Percentiles rank a stretch among this genome's conserved stretches.
Evolutionary conservation across 2,329 filamentous ascomycete species (phyloP).

Genomic region (Pseudocercospora eumusae): DNA sequence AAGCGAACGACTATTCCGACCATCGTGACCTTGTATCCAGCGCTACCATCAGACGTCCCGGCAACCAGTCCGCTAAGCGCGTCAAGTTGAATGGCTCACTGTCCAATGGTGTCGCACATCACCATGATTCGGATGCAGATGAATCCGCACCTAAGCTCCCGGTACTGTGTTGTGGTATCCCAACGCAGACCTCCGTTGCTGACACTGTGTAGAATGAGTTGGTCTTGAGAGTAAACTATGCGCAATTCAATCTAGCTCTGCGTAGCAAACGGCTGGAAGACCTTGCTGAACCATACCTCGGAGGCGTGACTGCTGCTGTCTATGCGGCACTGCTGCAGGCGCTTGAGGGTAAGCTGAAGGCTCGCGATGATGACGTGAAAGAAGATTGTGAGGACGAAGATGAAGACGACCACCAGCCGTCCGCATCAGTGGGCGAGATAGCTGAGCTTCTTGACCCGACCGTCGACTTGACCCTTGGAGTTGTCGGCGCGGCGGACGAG

Average conservation of each 20-base stretch:
- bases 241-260: slow-evolving; percentile 78
- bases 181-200: slow-evolving; percentile 30
- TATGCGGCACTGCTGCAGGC: slow-evolving; percentile 73
- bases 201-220: slow-evolving; percentile 61
- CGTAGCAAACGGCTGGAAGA: slow-evolving; percentile 75
- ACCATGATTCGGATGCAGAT: slow-evolving; percentile 25
- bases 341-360: slow-evolving; percentile 67
- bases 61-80: slow-evolving; percentile 34
- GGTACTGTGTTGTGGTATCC: slow-evolving; percentile 37
- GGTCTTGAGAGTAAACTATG: slow-evolving; percentile 77
- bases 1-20: slow-evolving; percentile 43
- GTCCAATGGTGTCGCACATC: slow-evolving; percentile 36
- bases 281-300: slow-evolving; percentile 70
- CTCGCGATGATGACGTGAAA: slow-evolving; percentile 64
- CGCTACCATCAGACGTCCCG: slow-evolving; percentile 32
- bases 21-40: slow-evolving; percentile 32
- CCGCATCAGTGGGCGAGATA: slow-evolving; percentile 46
- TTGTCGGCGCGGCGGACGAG: slow-evolving; percentile 28
- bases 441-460: slow-evolving; percentile 45
- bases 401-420: slow-evolving; percentile 39
- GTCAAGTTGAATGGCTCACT: slow-evolving; percentile 38
- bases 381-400: slow-evolving; percentile 43
- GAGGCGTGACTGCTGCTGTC: slow-evolving; percentile 72
- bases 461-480: slow-evolving; percentile 43
- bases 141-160: slow-evolving; percentile 39